Conservation (phyloP, 1,139 yeast genomes). For the Zygosaccharomyces pseudobailii region DNA sequence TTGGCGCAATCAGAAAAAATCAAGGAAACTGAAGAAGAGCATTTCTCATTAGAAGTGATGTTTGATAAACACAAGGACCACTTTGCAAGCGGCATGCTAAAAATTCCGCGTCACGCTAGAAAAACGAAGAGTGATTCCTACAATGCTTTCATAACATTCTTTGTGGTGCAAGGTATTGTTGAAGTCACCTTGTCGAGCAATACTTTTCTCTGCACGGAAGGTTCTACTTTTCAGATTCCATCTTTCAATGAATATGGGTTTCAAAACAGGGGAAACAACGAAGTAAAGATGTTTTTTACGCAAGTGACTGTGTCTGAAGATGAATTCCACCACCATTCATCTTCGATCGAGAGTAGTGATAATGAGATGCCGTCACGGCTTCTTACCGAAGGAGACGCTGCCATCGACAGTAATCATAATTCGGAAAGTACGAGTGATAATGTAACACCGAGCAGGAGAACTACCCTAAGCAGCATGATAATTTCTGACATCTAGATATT, state of each 20-base stretch:
- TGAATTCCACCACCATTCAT: constrained; percentile 5
- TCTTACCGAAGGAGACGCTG: neutral
- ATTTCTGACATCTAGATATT: constrained; percentile 12
- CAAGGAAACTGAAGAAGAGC: constrained; percentile 47
- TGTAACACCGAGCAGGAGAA: neutral
- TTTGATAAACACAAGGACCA: constrained; percentile 63
- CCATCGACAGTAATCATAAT: neutral
- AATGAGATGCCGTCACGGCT: constrained; percentile 15
- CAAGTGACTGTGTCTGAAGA: constrained; percentile 47
- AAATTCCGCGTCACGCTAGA: constrained; percentile 58
- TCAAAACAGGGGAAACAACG: constrained; percentile 51
- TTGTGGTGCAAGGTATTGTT: constrained; percentile 64
- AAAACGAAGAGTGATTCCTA: constrained; percentile 63
- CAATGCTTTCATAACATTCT: constrained; percentile 67
- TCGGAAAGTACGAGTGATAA: neutral
- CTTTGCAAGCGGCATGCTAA: constrained; percentile 73
- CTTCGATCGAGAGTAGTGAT: constrained; percentile 14
- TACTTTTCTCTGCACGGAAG: constrained; percentile 59
- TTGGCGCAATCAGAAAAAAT: constrained; percentile 45
- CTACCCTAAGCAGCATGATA: constrained; percentile 12
- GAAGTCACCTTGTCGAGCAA: constrained; percentile 62
- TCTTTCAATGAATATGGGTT: constrained; percentile 67
- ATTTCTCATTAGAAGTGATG: constrained; percentile 59
- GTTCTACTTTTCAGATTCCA: constrained; percentile 81
- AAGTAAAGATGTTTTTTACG: constrained; percentile 68